Percentiles rank a stretch among this genome's conserved stretches.
These are phyloP conservation scores for Phytophthora boehmeriae DNA, from an alignment of 352 stramenopile species.

Conservation along the genomic window DNA sequence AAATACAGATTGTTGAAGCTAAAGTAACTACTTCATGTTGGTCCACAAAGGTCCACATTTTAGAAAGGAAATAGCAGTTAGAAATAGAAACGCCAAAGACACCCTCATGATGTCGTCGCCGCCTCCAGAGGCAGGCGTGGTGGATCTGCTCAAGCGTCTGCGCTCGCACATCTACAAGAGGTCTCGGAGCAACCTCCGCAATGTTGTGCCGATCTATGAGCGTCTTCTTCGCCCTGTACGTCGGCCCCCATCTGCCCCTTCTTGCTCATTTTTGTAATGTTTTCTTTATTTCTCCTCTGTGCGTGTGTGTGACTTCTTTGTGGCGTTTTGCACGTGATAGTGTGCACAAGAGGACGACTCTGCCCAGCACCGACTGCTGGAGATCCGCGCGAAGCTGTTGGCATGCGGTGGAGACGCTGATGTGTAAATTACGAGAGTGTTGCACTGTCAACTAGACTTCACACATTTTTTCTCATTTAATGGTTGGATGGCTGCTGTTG, in stretches of 20 bases:
- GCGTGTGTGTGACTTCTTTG: not conserved
- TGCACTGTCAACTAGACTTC: not conserved
- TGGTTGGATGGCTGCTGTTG: not conserved
- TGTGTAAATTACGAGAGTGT: conserved; percentile 20
- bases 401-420: conserved; percentile 15
- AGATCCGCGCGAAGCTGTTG: conserved; percentile 31
- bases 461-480: not conserved
- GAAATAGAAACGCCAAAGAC: not conserved
- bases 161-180: conserved; percentile 30
- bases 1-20: not conserved
- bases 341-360: conserved; percentile 8
- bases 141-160: conserved; percentile 51
- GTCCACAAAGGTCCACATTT: too few species aligned
- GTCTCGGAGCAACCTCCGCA: conserved; percentile 31
- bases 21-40: too few species aligned
- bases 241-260: not conserved
- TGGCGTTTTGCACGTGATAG: conserved; percentile 2
- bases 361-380: conserved; percentile 28
- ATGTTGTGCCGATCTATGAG: conserved; percentile 47
- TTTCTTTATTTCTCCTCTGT: not conserved
- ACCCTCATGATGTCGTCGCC: not conserved
- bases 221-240: conserved; percentile 59
- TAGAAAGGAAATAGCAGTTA: too few species aligned
- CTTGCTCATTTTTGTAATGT: not conserved
- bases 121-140: conserved; percentile 28